A percentile compares a stretch with the other conserved stretches of the same genome.
Conservation (phyloP, 495 filamentous ascomycete genomes). For the Talaromyces borbonicus region DNA sequence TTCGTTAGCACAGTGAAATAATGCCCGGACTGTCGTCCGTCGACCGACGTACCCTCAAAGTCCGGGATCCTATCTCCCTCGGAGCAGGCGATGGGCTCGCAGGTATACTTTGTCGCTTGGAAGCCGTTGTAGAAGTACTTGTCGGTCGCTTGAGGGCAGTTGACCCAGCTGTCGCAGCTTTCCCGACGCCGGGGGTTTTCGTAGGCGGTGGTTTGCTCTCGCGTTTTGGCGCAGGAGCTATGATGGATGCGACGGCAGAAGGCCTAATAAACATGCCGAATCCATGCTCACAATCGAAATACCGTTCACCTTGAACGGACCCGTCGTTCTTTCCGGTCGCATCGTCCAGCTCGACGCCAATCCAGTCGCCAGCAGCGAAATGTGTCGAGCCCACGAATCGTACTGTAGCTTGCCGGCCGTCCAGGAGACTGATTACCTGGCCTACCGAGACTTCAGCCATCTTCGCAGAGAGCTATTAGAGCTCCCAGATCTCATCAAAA, state of each 20-base stretch:
- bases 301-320: slow-evolving; percentile 75
- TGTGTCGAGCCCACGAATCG: slow-evolving; percentile 70
- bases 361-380: slow-evolving; percentile 77
- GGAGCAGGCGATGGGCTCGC: slow-evolving; percentile 55
- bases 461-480: not conserved
- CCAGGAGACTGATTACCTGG: slow-evolving; percentile 57
- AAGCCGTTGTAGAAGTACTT: slow-evolving; percentile 24
- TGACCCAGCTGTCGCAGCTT: slow-evolving; percentile 19
- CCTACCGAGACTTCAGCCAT: slow-evolving; percentile 21
- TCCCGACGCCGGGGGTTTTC: slow-evolving; percentile 15
- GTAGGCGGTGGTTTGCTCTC: slow-evolving; percentile 27
- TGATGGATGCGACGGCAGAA: slow-evolving; percentile 42
- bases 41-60: slow-evolving; percentile 44
- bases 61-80: slow-evolving; percentile 35
- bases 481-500: no score
- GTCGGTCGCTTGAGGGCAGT: slow-evolving; percentile 26
- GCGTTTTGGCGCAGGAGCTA: slow-evolving; percentile 44
- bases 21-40: slow-evolving; percentile 5
- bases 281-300: slow-evolving; percentile 74
- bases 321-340: slow-evolving; percentile 92
- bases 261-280: slow-evolving; percentile 87
- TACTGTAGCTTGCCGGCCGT: slow-evolving; percentile 67
- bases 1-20: slow-evolving; percentile 6
- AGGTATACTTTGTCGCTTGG: slow-evolving; percentile 57
- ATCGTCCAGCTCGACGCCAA: slow-evolving; percentile 81